Evolutionary conservation across 2,329 filamentous ascomycete species (phyloP).

Genomic region (Rugonectria rugulosa): DNA sequence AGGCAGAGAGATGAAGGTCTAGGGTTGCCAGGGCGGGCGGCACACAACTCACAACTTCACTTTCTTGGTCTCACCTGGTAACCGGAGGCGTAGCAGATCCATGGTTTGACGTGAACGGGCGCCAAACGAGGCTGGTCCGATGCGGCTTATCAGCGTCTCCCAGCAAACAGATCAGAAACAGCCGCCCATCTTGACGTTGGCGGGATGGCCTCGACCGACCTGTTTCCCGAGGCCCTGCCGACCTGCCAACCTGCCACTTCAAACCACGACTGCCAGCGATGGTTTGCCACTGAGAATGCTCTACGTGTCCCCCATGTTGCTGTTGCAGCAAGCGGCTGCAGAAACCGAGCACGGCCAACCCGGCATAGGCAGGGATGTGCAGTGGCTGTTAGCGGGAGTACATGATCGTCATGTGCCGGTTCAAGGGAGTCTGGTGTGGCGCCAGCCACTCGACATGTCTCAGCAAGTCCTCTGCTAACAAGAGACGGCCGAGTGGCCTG

Average conservation of each 20-base stretch:
- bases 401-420: slow-evolving; percentile 7
- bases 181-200: slow-evolving; percentile 23
- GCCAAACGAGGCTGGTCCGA: slow-evolving; percentile 20
- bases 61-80: slow-evolving; percentile 14
- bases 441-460: too few relatives aligned
- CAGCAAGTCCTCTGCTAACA: slow-evolving; percentile 13
- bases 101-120: slow-evolving; percentile 10
- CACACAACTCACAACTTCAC: too few relatives aligned
- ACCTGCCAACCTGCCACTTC: too few relatives aligned
- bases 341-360: slow-evolving; percentile 13
- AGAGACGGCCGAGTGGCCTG: not conserved
- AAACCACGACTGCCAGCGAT: slow-evolving; percentile 12
- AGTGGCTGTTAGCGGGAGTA: slow-evolving; percentile 4
- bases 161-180: slow-evolving; percentile 28
- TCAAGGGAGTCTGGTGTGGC: not conserved
- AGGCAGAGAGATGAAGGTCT: too few relatives aligned
- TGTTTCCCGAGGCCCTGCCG: slow-evolving; percentile 25
- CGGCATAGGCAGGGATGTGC: not conserved
- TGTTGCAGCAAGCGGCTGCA: slow-evolving; percentile 22
- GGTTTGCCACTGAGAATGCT: slow-evolving; percentile 31
- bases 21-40: too few relatives aligned
- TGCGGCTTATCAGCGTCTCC: slow-evolving; percentile 8
- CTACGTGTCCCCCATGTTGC: slow-evolving; percentile 36
- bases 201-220: slow-evolving; percentile 16
- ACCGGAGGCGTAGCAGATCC: slow-evolving; percentile 7